Percentiles rank a stretch among this genome's conserved stretches.
Evolutionary conservation across 495 filamentous ascomycete species (phyloP).

Genomic region (Sphaerosporella brunnea): DNA sequence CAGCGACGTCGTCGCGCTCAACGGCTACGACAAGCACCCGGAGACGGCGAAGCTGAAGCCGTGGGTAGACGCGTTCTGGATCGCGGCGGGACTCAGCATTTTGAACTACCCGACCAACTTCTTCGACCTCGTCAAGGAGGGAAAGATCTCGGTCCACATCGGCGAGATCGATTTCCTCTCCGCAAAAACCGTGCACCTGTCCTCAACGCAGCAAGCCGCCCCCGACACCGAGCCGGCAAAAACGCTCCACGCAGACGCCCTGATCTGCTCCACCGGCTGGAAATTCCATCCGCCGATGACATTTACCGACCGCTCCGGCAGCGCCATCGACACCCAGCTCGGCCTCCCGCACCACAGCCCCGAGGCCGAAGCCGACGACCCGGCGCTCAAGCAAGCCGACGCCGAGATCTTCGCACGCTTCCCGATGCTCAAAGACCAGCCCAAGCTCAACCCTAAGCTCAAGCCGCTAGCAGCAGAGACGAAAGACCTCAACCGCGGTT

Average conservation of each 20-base stretch:
- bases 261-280: slow-evolving; percentile 59
- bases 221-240: slow-evolving; percentile 32
- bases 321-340: background rate
- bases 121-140: slow-evolving; percentile 42
- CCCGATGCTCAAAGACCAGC: slow-evolving; percentile 40
- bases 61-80: slow-evolving; percentile 46
- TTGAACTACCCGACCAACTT: slow-evolving; percentile 52
- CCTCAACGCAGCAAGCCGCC: slow-evolving; percentile 8
- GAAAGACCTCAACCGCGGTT: slow-evolving; percentile 19
- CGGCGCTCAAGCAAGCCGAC: slow-evolving; percentile 34
- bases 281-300: slow-evolving; percentile 28
- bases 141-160: slow-evolving; percentile 43
- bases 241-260: slow-evolving; percentile 39
- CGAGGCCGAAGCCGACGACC: slow-evolving; percentile 10
- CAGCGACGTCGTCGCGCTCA: slow-evolving; percentile 41
- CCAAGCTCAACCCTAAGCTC: slow-evolving; percentile 26
- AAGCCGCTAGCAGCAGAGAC: slow-evolving; percentile 18
- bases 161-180: slow-evolving; percentile 40
- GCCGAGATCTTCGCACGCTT: slow-evolving; percentile 47
- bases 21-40: slow-evolving; percentile 42
- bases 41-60: slow-evolving; percentile 48
- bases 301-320: slow-evolving; percentile 9
- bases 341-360: background rate
- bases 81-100: slow-evolving; percentile 43
- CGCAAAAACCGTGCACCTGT: slow-evolving; percentile 36